Percentiles rank a stretch among this genome's conserved stretches.
Conservation (phyloP, 208 protist species). For the Naegleria lovaniensis region DNA sequence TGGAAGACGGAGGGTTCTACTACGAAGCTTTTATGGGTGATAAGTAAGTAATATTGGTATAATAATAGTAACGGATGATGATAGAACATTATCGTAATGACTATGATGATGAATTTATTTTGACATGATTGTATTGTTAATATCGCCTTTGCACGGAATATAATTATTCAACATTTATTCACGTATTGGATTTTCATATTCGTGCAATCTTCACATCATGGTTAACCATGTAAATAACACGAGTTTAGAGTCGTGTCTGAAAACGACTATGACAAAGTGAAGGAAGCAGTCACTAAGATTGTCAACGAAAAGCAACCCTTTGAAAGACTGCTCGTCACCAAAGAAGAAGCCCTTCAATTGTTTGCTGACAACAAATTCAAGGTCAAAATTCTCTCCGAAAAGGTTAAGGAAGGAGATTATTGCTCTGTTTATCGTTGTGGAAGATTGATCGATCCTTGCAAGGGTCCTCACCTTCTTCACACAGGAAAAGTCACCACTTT, state of each 20-base stretch:
- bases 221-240: conserved; percentile 48
- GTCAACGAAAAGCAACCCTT: conserved; percentile 86
- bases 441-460: conserved; percentile 84
- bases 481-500: conserved; percentile 91
- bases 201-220: no score
- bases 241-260: conserved; percentile 40
- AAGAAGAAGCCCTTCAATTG: conserved; percentile 86
- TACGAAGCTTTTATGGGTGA: conserved; percentile 72
- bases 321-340: conserved; percentile 85
- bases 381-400: conserved; percentile 72
- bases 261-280: conserved; percentile 74
- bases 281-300: conserved; percentile 75
- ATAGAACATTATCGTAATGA: no score
- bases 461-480: conserved; percentile 94
- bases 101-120: no score
- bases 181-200: no score
- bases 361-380: conserved; percentile 95
- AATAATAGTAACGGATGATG: no score
- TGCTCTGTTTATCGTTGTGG: conserved; percentile 95
- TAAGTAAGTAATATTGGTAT: conserved; percentile 4
- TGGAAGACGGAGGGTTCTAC: conserved; percentile 81
- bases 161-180: background rate
- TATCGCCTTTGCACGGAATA: background rate
- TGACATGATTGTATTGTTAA: background rate
- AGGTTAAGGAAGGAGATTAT: conserved; percentile 75